Evolutionary conservation across 169 alveolate species (phyloP).

Genomic region (Fabrea salina): DNA sequence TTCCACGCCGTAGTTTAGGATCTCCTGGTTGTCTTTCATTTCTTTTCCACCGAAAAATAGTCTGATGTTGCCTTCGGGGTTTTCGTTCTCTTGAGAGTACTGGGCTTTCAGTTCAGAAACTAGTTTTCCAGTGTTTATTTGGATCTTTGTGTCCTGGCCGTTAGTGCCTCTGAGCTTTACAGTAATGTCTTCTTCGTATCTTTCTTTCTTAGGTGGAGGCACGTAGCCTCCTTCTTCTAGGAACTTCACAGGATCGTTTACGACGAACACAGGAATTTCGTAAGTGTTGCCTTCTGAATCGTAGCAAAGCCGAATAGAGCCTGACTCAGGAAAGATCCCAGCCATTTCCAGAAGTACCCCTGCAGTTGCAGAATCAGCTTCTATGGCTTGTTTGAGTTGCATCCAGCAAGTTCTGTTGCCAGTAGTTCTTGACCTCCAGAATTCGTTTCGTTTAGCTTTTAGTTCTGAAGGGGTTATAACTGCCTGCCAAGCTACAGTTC

Average conservation of each 20-base stretch:
- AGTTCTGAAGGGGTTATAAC: not conserved
- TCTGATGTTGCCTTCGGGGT: not conserved
- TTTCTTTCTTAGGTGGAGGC: not conserved
- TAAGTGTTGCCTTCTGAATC: conserved; percentile 10
- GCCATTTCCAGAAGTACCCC: not conserved
- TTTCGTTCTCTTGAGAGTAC: not conserved
- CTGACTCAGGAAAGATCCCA: not conserved
- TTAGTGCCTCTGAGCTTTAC: not conserved
- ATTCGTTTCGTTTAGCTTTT: not conserved
- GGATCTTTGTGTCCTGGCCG: not conserved
- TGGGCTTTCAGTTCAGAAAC: not conserved
- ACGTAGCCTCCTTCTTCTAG: not conserved
- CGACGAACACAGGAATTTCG: conserved; percentile 18
- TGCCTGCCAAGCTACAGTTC: not conserved
- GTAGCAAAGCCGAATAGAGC: not conserved
- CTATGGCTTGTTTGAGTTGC: not conserved
- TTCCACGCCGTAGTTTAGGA: not conserved
- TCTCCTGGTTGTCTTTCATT: not conserved
- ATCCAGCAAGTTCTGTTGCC: conserved; percentile 11
- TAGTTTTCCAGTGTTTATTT: not conserved
- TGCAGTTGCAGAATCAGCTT: conserved; percentile 29
- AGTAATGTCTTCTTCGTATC: not conserved
- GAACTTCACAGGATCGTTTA: conserved; percentile 18
- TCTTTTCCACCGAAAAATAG: conserved; percentile 17
- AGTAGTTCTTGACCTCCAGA: conserved; percentile 13